These are phyloP conservation scores for Tephrocybe rancida DNA, from an alignment of 768 basidiomycete species.

Conservation along the genomic window DNA sequence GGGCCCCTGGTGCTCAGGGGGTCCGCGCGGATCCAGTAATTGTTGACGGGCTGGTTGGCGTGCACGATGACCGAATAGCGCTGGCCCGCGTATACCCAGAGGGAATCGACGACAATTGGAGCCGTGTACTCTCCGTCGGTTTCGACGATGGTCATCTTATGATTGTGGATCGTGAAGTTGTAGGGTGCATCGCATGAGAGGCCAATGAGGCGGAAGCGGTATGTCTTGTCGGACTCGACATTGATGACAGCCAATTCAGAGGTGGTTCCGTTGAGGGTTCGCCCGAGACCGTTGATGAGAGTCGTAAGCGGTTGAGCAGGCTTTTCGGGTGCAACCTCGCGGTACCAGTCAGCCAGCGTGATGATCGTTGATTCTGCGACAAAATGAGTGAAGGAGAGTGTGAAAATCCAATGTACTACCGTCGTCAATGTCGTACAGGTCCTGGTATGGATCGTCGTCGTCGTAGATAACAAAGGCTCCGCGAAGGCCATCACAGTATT, in stretches of 20 bases:
- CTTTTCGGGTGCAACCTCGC: background rate
- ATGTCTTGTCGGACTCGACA: background rate
- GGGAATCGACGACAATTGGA: background rate
- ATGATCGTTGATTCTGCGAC: background rate
- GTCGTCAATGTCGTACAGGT: background rate
- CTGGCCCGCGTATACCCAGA: background rate
- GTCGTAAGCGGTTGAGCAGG: background rate
- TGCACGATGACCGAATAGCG: background rate
- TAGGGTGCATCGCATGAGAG: background rate
- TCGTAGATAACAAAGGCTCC: background rate
- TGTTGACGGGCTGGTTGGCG: background rate
- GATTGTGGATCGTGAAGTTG: conserved; percentile 1
- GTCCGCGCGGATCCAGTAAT: background rate
- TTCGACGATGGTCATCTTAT: background rate
- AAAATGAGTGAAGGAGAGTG: background rate
- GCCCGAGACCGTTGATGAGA: conserved; percentile 1
- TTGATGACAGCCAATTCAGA: background rate
- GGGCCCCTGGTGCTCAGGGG: background rate
- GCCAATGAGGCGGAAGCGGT: conserved; percentile 1
- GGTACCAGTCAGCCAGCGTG: conserved; percentile 1
- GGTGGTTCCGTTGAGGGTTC: background rate
- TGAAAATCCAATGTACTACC: background rate
- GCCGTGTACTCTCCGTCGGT: background rate
- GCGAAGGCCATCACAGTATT: background rate
- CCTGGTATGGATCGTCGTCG: background rate